These are phyloP conservation scores for Pseudohalonectria lignicola DNA, from an alignment of 2,329 filamentous ascomycete genomes.

Conservation along the genomic window DNA sequence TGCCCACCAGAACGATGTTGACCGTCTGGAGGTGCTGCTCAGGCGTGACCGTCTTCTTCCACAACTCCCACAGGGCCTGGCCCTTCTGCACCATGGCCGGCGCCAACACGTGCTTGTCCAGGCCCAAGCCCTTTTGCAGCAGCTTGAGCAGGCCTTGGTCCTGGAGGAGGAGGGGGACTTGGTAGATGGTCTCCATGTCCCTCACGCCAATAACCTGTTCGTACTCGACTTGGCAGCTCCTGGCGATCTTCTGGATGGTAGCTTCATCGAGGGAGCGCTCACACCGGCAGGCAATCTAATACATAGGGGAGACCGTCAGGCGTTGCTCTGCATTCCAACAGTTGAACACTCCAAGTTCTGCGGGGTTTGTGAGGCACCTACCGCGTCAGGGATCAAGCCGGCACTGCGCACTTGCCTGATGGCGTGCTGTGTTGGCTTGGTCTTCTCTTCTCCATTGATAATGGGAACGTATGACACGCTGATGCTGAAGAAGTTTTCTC, in stretches of 20 bases:
- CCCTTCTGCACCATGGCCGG: constrained; percentile 50
- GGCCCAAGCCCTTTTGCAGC: constrained; percentile 53
- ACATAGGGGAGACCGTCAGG: too few relatives aligned
- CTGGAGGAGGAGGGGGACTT: constrained; percentile 85
- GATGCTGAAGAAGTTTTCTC: constrained; percentile 77
- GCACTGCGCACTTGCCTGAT: constrained; percentile 76
- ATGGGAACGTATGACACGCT: constrained; percentile 83
- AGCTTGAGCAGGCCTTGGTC: constrained; percentile 63
- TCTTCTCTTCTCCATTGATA: constrained; percentile 67
- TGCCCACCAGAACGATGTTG: constrained; percentile 79
- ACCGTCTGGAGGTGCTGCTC: constrained; percentile 51
- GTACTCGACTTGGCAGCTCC: constrained; percentile 75
- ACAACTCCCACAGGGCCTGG: constrained; percentile 61
- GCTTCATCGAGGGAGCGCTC: constrained; percentile 60
- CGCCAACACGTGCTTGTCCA: constrained; percentile 46
- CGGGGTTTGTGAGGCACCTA: too few relatives aligned
- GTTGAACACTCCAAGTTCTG: not conserved
- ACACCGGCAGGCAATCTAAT: constrained; percentile 87
- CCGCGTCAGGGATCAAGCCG: constrained; percentile 61
- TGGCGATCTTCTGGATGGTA: constrained; percentile 79
- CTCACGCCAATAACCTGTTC: constrained; percentile 84
- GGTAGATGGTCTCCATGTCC: constrained; percentile 84
- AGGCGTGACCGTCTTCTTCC: constrained; percentile 60
- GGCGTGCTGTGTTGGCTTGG: constrained; percentile 89
- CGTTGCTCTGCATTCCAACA: constrained; percentile 69